Evolutionary conservation across 805 yeast species (phyloP), one percentile per base, ranked within the genome.

Genomic region (Saturnispora saitoi): DNA sequence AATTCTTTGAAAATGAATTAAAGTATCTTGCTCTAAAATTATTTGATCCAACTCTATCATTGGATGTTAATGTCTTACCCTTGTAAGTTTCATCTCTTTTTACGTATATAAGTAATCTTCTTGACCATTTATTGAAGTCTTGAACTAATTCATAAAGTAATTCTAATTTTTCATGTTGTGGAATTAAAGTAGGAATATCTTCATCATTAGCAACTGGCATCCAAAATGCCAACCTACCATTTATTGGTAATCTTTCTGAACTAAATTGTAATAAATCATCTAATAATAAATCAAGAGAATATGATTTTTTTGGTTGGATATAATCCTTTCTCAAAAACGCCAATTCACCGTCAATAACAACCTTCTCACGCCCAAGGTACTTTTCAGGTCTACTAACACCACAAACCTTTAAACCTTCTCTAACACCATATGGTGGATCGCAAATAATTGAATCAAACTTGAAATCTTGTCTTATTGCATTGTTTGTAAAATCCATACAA

Each of bases 401-500:
- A 48, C 95, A 78, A 0, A 89, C 96, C 62, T 88, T 89, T 47
- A 93, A 76, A 3, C 98, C 95, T 64, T 93, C 99, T 56, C 99
- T 73, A 2, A 93, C 95, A 11, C 99, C 99, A 64, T 93, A 93
- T 0, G 99, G 99, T 2, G 99, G 99, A 66, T 93, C 99, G 61
- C 97, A 89, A 2, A 91, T 77, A 4, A 93, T 91, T 1, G 86
- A 73, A 61, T 93, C 96, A 12, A 93, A 72, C 26, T 56, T 60
- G 22, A 93, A 65, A 53, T 75, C 72, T 0, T 63, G 50, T 54
- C 96, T 72, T 47, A 93, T 70, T 3, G 96, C 83, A 63, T 85
- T 84, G 62, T 93, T 89, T 2, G 98, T 93, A 65, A 93, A 93
- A 67, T 93, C 99, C 93, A 93, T 86, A 14, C 95, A 82, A 56